Evolutionary conservation across 768 basidiomycete genomes (phyloP).

Genomic region (Termitomyces sp.): DNA sequence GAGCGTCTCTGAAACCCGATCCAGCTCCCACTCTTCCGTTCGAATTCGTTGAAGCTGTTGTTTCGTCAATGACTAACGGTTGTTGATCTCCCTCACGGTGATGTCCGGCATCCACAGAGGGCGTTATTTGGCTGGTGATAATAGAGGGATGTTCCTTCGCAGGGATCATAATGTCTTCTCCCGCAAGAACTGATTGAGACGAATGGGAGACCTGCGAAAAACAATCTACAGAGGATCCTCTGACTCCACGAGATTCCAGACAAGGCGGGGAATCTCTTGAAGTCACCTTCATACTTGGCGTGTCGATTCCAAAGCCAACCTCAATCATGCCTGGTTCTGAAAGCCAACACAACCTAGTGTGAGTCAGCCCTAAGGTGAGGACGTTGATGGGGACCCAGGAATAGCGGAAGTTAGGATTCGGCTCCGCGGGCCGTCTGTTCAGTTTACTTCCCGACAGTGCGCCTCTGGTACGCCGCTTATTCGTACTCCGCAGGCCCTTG

Average conservation of each 20-base stretch:
- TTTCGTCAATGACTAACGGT: background rate
- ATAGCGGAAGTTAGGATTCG: no score
- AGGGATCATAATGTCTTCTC: background rate
- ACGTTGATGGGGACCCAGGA: no score
- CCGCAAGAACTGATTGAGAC: background rate
- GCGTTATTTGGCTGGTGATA: background rate
- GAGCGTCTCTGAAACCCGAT: background rate
- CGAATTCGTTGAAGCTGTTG: background rate
- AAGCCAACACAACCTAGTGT: background rate
- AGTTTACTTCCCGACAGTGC: no score
- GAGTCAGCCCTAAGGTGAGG: background rate
- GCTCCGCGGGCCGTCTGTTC: no score
- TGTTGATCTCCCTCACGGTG: background rate
- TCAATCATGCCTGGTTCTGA: background rate
- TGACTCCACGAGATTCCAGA: background rate
- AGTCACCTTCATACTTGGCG: background rate
- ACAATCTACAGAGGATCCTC: background rate
- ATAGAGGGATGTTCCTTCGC: background rate
- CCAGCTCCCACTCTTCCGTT: background rate
- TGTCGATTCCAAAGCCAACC: background rate
- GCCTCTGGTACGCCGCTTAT: no score
- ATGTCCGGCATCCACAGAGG: background rate
- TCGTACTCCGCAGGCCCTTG: no score
- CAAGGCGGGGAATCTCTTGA: background rate
- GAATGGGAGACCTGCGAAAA: no score